phyloP scores from a whole-genome alignment of 352 stramenopile species.

The Albugo laibachii region DNA sequence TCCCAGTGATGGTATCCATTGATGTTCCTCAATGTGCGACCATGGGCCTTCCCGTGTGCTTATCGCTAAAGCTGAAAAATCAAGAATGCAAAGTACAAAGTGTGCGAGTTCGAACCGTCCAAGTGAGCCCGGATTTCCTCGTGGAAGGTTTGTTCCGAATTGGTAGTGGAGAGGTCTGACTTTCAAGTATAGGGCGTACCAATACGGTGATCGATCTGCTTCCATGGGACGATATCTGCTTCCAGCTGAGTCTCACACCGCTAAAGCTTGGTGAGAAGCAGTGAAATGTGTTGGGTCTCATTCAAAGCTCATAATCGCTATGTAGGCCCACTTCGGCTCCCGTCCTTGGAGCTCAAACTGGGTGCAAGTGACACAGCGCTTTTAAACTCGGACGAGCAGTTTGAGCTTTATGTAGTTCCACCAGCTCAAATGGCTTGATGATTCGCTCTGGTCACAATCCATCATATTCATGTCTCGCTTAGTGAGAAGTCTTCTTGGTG shows the following conservation, averaged over 20 bases:
- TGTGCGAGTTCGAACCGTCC: constrained; percentile 41
- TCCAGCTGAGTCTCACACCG: constrained; percentile 42
- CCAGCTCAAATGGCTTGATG: not conserved
- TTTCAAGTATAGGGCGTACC: constrained; percentile 30
- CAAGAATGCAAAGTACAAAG: constrained; percentile 53
- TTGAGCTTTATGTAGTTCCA: constrained; percentile 57
- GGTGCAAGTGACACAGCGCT: constrained; percentile 41
- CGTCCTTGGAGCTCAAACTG: constrained; percentile 43
- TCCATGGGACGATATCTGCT: constrained; percentile 38
- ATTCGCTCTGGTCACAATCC: no score
- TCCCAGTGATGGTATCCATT: constrained; percentile 40
- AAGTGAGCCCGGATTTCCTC: constrained; percentile 54
- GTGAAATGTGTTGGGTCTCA: not conserved
- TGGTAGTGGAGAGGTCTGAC: no score
- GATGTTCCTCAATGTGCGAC: constrained; percentile 51
- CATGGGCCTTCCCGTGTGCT: constrained; percentile 27
- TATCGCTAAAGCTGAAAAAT: constrained; percentile 46
- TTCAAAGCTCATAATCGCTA: no score
- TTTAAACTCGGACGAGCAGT: constrained; percentile 41
- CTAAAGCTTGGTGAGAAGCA: constrained; percentile 44
- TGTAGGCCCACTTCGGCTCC: not conserved
- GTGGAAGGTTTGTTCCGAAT: constrained; percentile 38
- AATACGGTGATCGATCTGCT: constrained; percentile 55
- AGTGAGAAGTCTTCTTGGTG: no score
- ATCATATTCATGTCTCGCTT: no score